Percentiles rank a stretch among this genome's conserved stretches.
phyloP scores from a whole-genome alignment of 1,284 basidiomycete genomes.

The Melanopsichium pennsylvanicum region DNA sequence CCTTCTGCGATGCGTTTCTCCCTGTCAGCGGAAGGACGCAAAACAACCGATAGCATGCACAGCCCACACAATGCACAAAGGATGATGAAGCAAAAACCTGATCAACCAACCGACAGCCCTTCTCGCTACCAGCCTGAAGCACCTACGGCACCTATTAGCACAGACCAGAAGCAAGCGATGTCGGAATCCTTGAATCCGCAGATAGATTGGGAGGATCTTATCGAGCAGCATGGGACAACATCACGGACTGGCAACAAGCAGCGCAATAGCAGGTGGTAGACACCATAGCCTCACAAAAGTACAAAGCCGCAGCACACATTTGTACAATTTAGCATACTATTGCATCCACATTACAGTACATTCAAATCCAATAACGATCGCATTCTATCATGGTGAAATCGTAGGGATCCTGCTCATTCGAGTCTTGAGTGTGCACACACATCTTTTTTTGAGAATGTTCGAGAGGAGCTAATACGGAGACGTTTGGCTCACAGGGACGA shows the following conservation, averaged over 20 bases:
- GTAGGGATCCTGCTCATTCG: too few relatives aligned
- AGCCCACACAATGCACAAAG: constrained; percentile 7
- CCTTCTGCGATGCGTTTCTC: not conserved
- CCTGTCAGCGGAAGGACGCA: constrained; percentile 10
- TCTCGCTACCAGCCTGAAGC: not conserved
- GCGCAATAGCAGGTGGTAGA: constrained; percentile 15
- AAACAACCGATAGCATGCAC: constrained; percentile 34
- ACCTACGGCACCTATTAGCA: not conserved
- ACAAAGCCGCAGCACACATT: not conserved
- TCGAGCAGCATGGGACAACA: constrained; percentile 9
- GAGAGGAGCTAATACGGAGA: too few relatives aligned
- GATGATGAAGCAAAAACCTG: not conserved
- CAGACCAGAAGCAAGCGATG: not conserved
- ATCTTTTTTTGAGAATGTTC: too few relatives aligned
- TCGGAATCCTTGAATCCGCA: constrained; percentile 23
- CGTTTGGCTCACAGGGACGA: too few relatives aligned
- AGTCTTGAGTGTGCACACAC: too few relatives aligned
- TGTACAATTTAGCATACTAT: constrained; percentile 1
- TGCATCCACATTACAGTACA: not conserved
- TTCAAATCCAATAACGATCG: too few relatives aligned
- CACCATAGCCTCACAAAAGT: too few relatives aligned
- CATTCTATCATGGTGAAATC: too few relatives aligned
- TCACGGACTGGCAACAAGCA: not conserved
- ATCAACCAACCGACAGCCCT: not conserved
- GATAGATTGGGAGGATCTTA: constrained; percentile 24